Base-by-base conservation (phyloP, 768 basidiomycete species). In the Lentinula raphanica region DNA sequence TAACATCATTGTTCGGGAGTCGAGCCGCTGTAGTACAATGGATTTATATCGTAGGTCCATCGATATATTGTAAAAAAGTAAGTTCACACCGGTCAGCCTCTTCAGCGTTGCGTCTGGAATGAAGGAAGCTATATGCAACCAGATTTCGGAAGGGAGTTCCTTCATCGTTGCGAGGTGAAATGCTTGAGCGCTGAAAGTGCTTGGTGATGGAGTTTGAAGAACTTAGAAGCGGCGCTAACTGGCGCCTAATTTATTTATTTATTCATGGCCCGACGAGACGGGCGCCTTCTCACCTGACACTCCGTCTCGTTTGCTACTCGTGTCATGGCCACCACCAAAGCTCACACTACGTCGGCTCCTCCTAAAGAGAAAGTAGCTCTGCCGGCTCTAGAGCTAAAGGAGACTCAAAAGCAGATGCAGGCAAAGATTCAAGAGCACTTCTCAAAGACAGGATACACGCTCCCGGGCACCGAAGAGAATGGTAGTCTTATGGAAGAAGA, bases 351-450 rank as follows among this genome's bases (percentile, higher is more conserved):
- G 25, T 65, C 38, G 11, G 21, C 23, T 49, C 46, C 56, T 32
- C 56, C 56, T 21, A 36, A 27, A n/a, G 56, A 57, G 21, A 57
- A 49, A 19, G 17, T 36, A 11, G 7, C 15, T 21, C 9, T 38
- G 4, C 4, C 45, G 2, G 7, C n/a, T 9, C 51, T 46, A 15
- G 38, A 56, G 2, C 68, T 86, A 21, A 72, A 75, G 1, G 70
- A 74, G 12, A 69, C 68, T 7, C 79, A 87, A 58, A 75, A 77
- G 57, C 72, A 71, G 57, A 75, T 82, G 71, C 80, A 81, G 58
- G 69, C 79, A 40, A 72, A 73, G 49, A 83, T 90, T 13, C 71
- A 87, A 42, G 71, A 69, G n/a, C 81, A 89, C 67, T 89, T 91
- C 63, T 64, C 78, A 17, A 66, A 70, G n/a, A 65, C 75, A 0